Evolutionary conservation across 345 rosid species (phyloP).

Genomic region (Conringia planisiliqua): DNA sequence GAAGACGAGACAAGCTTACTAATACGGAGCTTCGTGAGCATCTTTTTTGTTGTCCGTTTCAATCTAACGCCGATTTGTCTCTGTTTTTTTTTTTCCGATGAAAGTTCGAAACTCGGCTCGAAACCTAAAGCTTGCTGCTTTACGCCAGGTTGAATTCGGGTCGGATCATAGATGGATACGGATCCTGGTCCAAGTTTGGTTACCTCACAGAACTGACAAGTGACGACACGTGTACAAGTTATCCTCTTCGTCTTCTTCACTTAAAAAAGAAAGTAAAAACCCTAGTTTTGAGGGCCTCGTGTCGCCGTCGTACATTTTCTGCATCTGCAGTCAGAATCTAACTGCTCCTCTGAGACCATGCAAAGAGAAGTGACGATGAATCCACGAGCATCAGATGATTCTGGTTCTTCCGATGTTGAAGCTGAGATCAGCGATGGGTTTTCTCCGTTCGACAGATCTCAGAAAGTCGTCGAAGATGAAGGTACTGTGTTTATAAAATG

Average conservation of each 20-base stretch:
- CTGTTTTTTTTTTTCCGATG: conserved; percentile 7
- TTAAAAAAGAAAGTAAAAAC: neutral
- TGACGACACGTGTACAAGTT: conserved; percentile 22
- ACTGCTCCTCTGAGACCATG: neutral
- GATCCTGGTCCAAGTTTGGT: neutral
- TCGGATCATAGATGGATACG: neutral
- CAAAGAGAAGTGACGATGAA: conserved; percentile 5
- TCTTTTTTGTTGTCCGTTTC: neutral
- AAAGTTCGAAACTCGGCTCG: neutral
- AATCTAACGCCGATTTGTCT: neutral
- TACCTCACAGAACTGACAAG: neutral
- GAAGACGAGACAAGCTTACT: conserved; percentile 16
- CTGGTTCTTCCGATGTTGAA: conserved; percentile 50
- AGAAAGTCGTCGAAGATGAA: conserved; percentile 35
- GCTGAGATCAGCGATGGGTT: conserved; percentile 29
- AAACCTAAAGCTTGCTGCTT: conserved; percentile 21
- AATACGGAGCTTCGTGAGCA: conserved; percentile 12
- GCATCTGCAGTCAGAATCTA: neutral
- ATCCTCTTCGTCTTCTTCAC: conserved; percentile 4
- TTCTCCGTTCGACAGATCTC: conserved; percentile 24
- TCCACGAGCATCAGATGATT: conserved; percentile 48
- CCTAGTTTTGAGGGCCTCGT: neutral
- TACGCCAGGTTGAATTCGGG: neutral
- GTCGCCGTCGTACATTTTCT: conserved; percentile 9
- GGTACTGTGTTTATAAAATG: conserved; percentile 31